A percentile compares a stretch with the other conserved stretches of the same genome.
Conservation (phyloP, 1,284 basidiomycete genomes). For the Porphyrellus sp. region DNA sequence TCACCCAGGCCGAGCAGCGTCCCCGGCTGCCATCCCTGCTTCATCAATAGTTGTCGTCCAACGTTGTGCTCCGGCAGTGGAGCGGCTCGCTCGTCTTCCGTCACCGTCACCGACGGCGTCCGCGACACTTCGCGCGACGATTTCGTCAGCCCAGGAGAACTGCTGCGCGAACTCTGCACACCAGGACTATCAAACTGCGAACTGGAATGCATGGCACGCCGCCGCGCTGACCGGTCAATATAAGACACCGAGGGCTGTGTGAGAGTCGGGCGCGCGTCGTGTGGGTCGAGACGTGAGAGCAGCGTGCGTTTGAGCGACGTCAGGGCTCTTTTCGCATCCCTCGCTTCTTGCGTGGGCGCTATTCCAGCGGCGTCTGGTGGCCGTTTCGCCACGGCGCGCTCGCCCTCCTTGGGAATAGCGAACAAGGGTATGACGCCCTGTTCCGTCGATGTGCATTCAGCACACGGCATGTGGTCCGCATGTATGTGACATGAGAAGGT, state of each 20-base stretch:
- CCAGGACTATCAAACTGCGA: constrained; percentile 50
- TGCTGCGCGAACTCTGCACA: constrained; percentile 27
- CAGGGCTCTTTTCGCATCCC: constrained; percentile 59
- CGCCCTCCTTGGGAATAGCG: constrained; percentile 32
- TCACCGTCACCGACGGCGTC: constrained; percentile 13
- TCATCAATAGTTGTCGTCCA: constrained; percentile 62
- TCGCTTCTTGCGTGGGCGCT: constrained; percentile 22
- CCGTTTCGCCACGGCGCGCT: constrained; percentile 36
- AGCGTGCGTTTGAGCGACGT: constrained; percentile 58
- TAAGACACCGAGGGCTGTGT: constrained; percentile 36
- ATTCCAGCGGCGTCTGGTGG: constrained; percentile 29
- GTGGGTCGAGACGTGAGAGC: constrained; percentile 46
- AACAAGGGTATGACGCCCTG: constrained; percentile 62
- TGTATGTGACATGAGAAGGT: constrained; percentile 70
- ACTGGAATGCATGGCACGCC: constrained; percentile 54
- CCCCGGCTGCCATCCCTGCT: constrained; percentile 74
- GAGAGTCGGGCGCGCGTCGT: constrained; percentile 8
- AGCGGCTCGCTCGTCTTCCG: constrained; percentile 40
- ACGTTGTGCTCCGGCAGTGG: constrained; percentile 54
- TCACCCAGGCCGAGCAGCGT: constrained; percentile 44
- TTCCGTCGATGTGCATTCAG: constrained; percentile 49
- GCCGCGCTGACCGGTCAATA: constrained; percentile 64
- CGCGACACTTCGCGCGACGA: constrained; percentile 13
- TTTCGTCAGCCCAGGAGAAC: constrained; percentile 20
- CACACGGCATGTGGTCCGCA: constrained; percentile 54